Base-by-base conservation (phyloP, 2,329 filamentous ascomycete genomes). In the Cyphellophora europaea region DNA sequence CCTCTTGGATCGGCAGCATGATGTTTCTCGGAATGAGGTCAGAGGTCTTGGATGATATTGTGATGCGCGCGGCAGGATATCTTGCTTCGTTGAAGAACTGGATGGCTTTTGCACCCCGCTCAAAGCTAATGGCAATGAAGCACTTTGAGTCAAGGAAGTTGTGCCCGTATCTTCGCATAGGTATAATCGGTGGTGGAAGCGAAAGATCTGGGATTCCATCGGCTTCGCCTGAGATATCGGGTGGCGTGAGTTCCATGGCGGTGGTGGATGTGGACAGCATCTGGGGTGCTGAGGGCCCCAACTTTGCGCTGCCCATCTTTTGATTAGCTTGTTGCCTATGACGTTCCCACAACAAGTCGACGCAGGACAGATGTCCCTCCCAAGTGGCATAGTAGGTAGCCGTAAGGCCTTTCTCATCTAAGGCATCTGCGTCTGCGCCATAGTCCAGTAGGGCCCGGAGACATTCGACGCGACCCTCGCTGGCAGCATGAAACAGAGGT, bases 91-190 rank as follows among this genome's bases (percentile, higher is more conserved):
- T 89, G 63, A 96, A 95, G 62, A 98, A 98, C n/a, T 83, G 64
- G 33, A 98, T 79, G 0, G 91, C 83, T 32, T 91, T 72, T 32
- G 72, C 77, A 16, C 74, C 67, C 41, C 81, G 79, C 33, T 89
- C 85, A 51, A 98, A 96, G 49, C 74, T 85, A 45, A 98, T 82
- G 51, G 95, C 85, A 10, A 98, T 79, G 44, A 95, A 93, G 0
- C 88, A 93, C 64, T 96, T 98, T 18, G 86, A 94, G 53, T 98
- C 91, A 21, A 98, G 70, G 68, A 98, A 98, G 59, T 96, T 98
- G 64, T 98, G 91, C 11, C 91, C 91, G 51, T 98, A 98, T 50
- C 91, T 76, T 48, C 91, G 77, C 31, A 96, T 69, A 0, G 91
- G 91, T 47, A 98, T 95, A 45, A 98, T 96, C 0, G 91, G 91